phyloP scores from a whole-genome alignment of 176 grass and related monocot genomes.

The Aegilops bicornis region DNA sequence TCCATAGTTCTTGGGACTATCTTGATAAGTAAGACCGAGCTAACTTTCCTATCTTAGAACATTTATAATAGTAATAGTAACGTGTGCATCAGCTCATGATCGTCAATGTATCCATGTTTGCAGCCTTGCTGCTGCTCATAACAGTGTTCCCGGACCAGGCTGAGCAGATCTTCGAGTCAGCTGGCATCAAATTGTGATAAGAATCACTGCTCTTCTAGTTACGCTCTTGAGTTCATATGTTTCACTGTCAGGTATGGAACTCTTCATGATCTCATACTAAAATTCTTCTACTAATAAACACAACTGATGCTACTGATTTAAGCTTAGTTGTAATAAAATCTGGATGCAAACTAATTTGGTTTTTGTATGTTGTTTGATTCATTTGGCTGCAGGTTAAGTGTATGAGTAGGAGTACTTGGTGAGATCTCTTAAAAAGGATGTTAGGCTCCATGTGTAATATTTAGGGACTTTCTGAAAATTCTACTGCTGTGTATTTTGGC shows the following conservation, averaged over 20 bases:
- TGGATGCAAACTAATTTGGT: neutral
- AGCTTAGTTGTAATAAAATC: neutral
- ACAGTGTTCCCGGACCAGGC: conserved; percentile 93
- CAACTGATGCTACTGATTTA: neutral
- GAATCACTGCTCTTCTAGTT: neutral
- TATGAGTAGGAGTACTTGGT: neutral
- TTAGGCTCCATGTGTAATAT: conserved; percentile 15
- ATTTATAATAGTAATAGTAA: neutral
- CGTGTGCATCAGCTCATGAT: neutral
- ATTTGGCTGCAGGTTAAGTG: conserved; percentile 25
- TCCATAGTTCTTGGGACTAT: conserved; percentile 80
- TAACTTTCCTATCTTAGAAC: neutral
- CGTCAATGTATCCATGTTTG: neutral
- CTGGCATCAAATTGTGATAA: conserved; percentile 51
- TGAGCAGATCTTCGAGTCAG: conserved; percentile 80
- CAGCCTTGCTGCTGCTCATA: conserved; percentile 86
- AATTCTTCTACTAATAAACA: neutral
- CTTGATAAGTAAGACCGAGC: conserved; percentile 64
- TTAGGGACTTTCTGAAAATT: conserved; percentile 20
- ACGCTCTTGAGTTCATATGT: conserved; percentile 9
- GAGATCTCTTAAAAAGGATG: conserved; percentile 4
- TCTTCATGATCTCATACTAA: neutral
- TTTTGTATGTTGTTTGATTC: neutral
- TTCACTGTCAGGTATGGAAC: conserved; percentile 19
- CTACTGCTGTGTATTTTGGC: neutral